Conservation (phyloP, 1,284 basidiomycete genomes). For the Leccinum fallax region DNA sequence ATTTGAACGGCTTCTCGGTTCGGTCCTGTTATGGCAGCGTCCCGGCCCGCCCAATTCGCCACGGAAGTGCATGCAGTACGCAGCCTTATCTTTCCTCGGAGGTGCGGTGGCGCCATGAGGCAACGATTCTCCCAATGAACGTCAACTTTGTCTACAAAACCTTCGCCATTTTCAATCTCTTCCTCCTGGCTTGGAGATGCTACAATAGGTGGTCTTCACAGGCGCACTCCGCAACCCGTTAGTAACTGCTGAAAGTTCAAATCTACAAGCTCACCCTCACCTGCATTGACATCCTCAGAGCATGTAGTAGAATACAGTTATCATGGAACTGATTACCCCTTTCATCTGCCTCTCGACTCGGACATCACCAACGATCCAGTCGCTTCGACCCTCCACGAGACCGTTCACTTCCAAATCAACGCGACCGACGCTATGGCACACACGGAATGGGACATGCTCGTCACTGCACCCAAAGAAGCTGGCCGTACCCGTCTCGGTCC, state of each 20-base stretch:
- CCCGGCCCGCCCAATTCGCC: not conserved
- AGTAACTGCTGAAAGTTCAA: not conserved
- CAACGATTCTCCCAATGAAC: constrained; percentile 1
- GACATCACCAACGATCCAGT: constrained; percentile 7
- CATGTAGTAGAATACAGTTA: constrained; percentile 7
- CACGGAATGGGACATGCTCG: constrained; percentile 11
- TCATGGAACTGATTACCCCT: constrained; percentile 11
- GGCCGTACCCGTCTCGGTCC: constrained; percentile 16
- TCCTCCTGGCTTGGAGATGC: constrained; percentile 12
- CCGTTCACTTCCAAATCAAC: constrained; percentile 14
- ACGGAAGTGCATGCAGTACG: not conserved
- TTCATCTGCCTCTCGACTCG: constrained; percentile 7
- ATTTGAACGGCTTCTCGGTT: not conserved
- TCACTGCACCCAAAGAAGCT: constrained; percentile 11
- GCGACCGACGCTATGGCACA: constrained; percentile 7
- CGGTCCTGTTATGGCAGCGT: not conserved
- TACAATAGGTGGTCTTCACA: constrained; percentile 6
- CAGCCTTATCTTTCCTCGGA: not conserved
- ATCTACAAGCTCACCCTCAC: not conserved
- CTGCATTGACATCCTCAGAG: not conserved
- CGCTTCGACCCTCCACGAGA: constrained; percentile 17
- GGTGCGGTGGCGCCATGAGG: not conserved
- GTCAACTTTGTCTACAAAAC: not conserved
- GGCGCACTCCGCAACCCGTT: not conserved
- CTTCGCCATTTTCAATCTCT: constrained; percentile 7